Base-by-base conservation (phyloP, 176 grass and related monocot species). In the Urochloa ruziziensis region DNA sequence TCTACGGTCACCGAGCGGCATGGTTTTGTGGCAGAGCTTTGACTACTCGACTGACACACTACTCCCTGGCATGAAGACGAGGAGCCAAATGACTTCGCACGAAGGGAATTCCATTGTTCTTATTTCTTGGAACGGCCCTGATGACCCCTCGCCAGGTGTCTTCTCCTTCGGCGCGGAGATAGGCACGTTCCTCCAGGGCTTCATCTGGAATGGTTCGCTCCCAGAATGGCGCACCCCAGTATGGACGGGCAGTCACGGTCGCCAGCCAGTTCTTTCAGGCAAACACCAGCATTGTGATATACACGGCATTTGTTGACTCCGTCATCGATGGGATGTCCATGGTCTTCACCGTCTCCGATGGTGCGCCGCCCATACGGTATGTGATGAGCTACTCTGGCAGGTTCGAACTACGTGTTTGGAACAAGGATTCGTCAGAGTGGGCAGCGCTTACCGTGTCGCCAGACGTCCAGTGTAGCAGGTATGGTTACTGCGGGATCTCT, bases 1-100 rank as follows among this genome's bases (percentile, higher is more conserved):
- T 2, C 12, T 88, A 0, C 44, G 82, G 9, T 83, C 65, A 19
- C 15, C 62, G 6, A 42, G 33, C 1, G 80, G 74, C 62, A 66
- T 4, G 5, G 43, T 44, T 1, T 10, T 86, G 16, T 90, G 88
- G 84, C 79, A 90, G 63, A 85, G 88, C 62, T 90, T 90, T 6
- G 72, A 86, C 43, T 57, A 90, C 63, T 78, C 83, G 3, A 61
- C 65, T 0, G 88, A 90, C 39, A 65, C 67, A 2, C 0, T 68
- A 2, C 47, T 90, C 59, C 57, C 84, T 7, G 88, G 84, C 12
- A 79, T 86, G 88, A 78, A 73, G 33, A 8, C 83, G 25, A 7
- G 36, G 11, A 78, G 54, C 56, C 28, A 88, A 12, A 75, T 61
- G 61, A 59, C 36, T n/a, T n/a, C n/a, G 0, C 23, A 21, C 0